Evolutionary conservation across 768 basidiomycete genomes (phyloP).

Genomic region (Pulveroboletus ravenelii): DNA sequence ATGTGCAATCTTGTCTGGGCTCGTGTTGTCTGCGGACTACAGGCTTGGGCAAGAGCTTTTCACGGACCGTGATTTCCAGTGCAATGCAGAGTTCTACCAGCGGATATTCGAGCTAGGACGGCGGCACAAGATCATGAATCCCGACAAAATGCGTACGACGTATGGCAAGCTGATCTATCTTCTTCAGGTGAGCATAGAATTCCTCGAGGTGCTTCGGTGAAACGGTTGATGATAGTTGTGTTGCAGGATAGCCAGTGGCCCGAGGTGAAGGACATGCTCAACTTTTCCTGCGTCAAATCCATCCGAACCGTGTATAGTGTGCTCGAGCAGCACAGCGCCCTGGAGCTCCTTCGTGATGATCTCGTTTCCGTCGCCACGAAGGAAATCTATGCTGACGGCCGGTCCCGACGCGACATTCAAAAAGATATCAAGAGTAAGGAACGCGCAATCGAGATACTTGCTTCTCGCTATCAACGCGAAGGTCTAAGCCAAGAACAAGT

Average conservation of each 20-base stretch:
- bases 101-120: slow-evolving; percentile 77
- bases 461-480: slow-evolving; percentile 54
- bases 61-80: slow-evolving; percentile 72
- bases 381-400: slow-evolving; percentile 72
- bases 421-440: slow-evolving; percentile 82
- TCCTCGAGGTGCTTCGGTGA: background rate
- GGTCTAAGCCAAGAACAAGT: slow-evolving; percentile 62
- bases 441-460: slow-evolving; percentile 74
- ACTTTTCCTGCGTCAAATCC: slow-evolving; percentile 72
- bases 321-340: slow-evolving; percentile 58
- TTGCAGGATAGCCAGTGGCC: slow-evolving; percentile 76
- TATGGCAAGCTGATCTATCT: slow-evolving; percentile 85
- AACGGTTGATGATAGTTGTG: background rate
- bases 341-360: slow-evolving; percentile 72
- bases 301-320: slow-evolving; percentile 71
- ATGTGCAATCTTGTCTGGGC: slow-evolving; percentile 82
- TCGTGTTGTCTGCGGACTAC: slow-evolving; percentile 79
- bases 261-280: slow-evolving; percentile 75
- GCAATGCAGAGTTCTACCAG: slow-evolving; percentile 78
- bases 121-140: slow-evolving; percentile 89
- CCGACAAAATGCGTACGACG: slow-evolving; percentile 86
- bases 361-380: slow-evolving; percentile 72
- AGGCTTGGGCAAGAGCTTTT: slow-evolving; percentile 87
- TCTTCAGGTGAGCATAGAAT: slow-evolving; percentile 52
- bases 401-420: slow-evolving; percentile 73